A percentile compares a stretch with the other conserved stretches of the same genome.
These are phyloP conservation scores for Diaporthe citriasiana DNA, from an alignment of 2,329 filamentous ascomycete genomes.

Conservation along the genomic window DNA sequence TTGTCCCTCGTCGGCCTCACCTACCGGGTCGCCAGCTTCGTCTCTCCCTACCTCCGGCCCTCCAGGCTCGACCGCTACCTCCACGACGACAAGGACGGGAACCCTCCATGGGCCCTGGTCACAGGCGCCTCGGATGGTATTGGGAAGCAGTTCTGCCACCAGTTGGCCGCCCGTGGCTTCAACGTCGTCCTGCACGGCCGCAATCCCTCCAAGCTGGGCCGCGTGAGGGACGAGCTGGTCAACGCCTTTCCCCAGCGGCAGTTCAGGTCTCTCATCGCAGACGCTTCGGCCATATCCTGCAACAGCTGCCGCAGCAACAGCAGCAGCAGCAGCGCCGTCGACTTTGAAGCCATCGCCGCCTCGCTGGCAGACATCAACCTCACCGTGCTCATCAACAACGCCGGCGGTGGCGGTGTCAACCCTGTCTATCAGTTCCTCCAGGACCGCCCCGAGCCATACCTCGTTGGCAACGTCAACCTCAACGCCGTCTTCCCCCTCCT, in stretches of 20 bases:
- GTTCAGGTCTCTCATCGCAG: conserved; percentile 59
- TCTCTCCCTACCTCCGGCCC: conserved; percentile 38
- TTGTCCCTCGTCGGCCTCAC: conserved; percentile 30
- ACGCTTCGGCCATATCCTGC: conserved; percentile 52
- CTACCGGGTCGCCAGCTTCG: conserved; percentile 42
- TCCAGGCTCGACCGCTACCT: conserved; percentile 47
- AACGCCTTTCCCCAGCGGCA: conserved; percentile 55
- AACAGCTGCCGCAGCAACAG: neutral
- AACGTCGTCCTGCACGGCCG: conserved; percentile 72
- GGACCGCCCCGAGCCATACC: conserved; percentile 52
- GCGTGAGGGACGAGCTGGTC: conserved; percentile 56
- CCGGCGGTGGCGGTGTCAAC: conserved; percentile 57
- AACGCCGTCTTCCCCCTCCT: conserved; percentile 66
- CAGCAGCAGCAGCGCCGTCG: conserved; percentile 35
- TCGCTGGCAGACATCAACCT: conserved; percentile 57
- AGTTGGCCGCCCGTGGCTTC: conserved; percentile 67
- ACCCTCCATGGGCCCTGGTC: conserved; percentile 60
- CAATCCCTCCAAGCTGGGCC: conserved; percentile 61
- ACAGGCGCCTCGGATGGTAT: conserved; percentile 71
- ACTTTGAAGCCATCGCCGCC: conserved; percentile 45
- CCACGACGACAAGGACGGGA: conserved; percentile 42
- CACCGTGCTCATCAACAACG: conserved; percentile 70
- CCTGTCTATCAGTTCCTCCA: conserved; percentile 54
- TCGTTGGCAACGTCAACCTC: conserved; percentile 59
- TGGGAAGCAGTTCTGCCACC: conserved; percentile 63